These are phyloP conservation scores for Histomonas meleagridis DNA, from an alignment of 208 protist genomes.

Conservation along the genomic window DNA sequence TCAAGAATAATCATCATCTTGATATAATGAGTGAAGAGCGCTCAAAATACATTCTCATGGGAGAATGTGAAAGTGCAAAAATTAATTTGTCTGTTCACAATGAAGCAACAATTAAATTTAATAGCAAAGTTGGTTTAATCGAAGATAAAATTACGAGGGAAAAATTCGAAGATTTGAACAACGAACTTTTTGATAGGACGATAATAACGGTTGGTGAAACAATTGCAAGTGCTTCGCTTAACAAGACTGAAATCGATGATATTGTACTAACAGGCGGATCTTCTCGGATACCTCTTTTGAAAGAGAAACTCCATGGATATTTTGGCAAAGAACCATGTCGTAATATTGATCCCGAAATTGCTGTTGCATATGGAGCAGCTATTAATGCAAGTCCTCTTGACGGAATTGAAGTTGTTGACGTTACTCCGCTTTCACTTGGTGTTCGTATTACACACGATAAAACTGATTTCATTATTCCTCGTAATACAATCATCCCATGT, in stretches of 20 bases:
- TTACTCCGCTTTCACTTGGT: constrained; percentile 55
- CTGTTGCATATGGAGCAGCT: constrained; percentile 53
- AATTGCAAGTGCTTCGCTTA: constrained; percentile 36
- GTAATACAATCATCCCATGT: constrained; percentile 60
- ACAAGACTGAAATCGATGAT: constrained; percentile 48
- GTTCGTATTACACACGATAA: constrained; percentile 62
- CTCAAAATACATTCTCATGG: constrained; percentile 28
- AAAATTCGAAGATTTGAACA: constrained; percentile 50
- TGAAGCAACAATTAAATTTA: constrained; percentile 53
- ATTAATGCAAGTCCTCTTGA: constrained; percentile 50
- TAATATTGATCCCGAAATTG: constrained; percentile 54
- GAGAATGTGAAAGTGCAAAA: constrained; percentile 46
- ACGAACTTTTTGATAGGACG: constrained; percentile 46
- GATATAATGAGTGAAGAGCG: constrained; percentile 36
- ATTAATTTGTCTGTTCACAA: constrained; percentile 37
- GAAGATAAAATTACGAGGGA: constrained; percentile 47
- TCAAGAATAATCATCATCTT: constrained; percentile 41
- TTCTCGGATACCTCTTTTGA: constrained; percentile 47
- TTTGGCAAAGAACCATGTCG: constrained; percentile 54
- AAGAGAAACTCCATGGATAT: constrained; percentile 50
- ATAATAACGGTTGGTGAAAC: constrained; percentile 43
- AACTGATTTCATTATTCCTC: constrained; percentile 73
- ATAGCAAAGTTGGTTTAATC: constrained; percentile 78
- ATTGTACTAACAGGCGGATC: constrained; percentile 54
- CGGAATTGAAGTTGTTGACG: constrained; percentile 55